phyloP scores from a whole-genome alignment of 257 asterid species.

The Solanum paucissectum region DNA sequence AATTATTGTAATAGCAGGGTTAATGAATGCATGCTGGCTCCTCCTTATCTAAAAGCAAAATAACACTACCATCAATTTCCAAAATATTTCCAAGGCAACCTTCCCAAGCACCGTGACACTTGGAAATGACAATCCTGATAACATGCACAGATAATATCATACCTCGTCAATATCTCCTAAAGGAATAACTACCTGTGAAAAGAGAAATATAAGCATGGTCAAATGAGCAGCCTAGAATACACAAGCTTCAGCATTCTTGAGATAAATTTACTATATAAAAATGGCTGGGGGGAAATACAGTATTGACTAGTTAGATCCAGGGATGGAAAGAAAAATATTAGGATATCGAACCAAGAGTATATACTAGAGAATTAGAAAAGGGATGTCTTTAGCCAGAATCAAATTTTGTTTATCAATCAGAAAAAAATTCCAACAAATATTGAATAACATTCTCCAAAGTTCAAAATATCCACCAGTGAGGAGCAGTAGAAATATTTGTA shows the following conservation, averaged over 20 bases:
- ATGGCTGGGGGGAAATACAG: neutral
- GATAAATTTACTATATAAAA: neutral
- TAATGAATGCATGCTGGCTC: conserved; percentile 88
- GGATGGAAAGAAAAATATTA: neutral
- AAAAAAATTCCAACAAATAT: neutral
- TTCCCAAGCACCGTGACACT: conserved; percentile 1
- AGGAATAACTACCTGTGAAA: conserved; percentile 76
- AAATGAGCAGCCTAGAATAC: neutral
- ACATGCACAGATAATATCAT: conserved; percentile 11
- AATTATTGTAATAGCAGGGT: conserved; percentile 76
- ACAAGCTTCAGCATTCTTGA: neutral
- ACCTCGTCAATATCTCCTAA: conserved; percentile 93
- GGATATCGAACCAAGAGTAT: neutral
- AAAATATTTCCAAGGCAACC: neutral
- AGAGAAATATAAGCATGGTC: conserved; percentile 9
- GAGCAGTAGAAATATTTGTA: neutral
- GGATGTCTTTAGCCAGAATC: neutral
- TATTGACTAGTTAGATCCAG: neutral
- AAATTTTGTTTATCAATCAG: neutral
- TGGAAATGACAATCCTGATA: conserved; percentile 5
- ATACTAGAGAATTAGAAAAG: neutral
- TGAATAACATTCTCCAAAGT: neutral
- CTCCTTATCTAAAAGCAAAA: conserved; percentile 54
- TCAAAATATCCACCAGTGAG: neutral
- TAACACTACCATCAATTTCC: conserved; percentile 8